A percentile compares a stretch with the other conserved stretches of the same genome.
phyloP scores from a whole-genome alignment of 768 basidiomycete genomes.

The Phanerochaete carnosa region DNA sequence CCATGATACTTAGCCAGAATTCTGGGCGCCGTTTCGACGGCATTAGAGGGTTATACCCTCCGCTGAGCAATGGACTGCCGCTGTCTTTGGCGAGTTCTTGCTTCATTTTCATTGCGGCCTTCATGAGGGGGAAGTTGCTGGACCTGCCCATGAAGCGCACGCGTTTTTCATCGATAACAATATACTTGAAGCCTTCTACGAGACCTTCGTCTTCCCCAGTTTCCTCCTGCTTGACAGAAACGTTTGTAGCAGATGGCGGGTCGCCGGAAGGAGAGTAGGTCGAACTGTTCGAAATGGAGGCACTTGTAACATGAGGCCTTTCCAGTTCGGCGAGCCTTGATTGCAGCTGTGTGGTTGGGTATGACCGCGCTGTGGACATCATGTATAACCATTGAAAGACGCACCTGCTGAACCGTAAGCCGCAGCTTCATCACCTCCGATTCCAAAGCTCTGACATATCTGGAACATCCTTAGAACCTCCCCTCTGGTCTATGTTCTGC shows the following conservation, averaged over 20 bases:
- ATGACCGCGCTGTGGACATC: not conserved
- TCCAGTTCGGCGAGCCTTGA: not conserved
- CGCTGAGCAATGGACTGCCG: not conserved
- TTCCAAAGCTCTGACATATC: slow-evolving; percentile 12
- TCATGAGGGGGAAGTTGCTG: slow-evolving; percentile 37
- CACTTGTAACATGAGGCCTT: not conserved
- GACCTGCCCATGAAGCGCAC: slow-evolving; percentile 37
- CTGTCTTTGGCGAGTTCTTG: not conserved
- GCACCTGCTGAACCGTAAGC: not conserved
- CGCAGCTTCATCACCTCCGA: slow-evolving; percentile 12
- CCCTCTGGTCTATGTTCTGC: not conserved
- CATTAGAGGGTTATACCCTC: not conserved
- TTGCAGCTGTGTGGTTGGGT: not conserved
- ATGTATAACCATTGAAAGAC: not conserved
- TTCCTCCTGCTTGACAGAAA: slow-evolving; percentile 31
- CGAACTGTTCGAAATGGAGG: not conserved
- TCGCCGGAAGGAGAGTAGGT: not conserved
- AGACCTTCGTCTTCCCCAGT: not conserved
- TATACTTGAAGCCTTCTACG: not conserved
- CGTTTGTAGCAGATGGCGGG: not conserved
- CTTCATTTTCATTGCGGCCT: slow-evolving; percentile 40
- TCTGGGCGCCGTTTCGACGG: not conserved
- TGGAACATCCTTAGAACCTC: slow-evolving; percentile 2
- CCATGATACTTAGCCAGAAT: not conserved
- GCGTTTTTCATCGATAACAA: slow-evolving; percentile 22